Base-by-base conservation (phyloP, 2,329 filamentous ascomycete genomes). In the Exophiala calicioides region DNA sequence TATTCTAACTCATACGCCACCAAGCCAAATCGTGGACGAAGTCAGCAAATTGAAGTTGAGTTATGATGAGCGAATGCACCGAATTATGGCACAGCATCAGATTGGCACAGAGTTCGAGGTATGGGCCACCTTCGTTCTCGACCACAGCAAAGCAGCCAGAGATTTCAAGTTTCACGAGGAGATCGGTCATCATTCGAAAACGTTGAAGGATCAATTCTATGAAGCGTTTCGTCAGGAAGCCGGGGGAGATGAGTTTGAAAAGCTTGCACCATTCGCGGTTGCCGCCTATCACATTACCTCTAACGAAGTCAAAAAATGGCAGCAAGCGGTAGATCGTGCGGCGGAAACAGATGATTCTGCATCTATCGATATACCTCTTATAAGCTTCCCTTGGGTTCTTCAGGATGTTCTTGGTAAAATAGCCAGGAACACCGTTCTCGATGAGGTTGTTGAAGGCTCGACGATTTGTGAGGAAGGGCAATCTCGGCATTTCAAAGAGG, bases 361-460 rank as follows among this genome's bases (percentile, higher is more conserved):
- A 32, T 3, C 23, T n/a, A 15, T 18, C 6, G 69, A 71, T 2
- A 85, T 90, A 75, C 91, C 93, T 0, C 72, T 97, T 6, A 93
- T 96, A 58, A 93, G 85, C 49, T 97, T 96, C 59, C 91, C 93
- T 0, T 98, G 93, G 93, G 72, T 97, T 2, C 95, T 97, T 55
- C 76, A 82, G 9, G 76, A 78, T 33, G 79, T 89, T 49, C 73
- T 95, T 3, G 84, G 85, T 1, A 76, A 76, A 36, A 82, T 95
- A 58, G 86, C 85, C 1, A 49, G 29, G 19, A 42, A 48, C 35
- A 55, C 52, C 8, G 20, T 40, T 13, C 23, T 48, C 5, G 32
- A 52, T 10, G 13, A 34, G 13, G 23, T 10, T 27, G 24, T 16
- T 31, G 35, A n/a, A 7, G 18, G 34, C 10, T 13, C 10, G 8